Percentiles rank a stretch among this genome's conserved stretches.
Conservation (phyloP, 2,329 filamentous ascomycete genomes). For the Nemania bipapillata region DNA sequence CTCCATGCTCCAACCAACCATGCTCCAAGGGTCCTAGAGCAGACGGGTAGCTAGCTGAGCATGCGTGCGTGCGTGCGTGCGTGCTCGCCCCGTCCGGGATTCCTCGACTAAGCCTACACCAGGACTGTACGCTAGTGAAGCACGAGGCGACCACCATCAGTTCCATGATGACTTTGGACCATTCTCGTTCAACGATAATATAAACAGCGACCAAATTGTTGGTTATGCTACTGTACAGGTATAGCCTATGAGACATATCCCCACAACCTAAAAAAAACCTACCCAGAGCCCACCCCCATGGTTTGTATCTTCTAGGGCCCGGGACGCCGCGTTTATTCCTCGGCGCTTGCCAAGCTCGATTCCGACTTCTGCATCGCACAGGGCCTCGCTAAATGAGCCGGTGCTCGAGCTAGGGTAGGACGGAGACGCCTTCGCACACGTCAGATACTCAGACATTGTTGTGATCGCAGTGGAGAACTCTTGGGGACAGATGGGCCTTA, state of each 20-base stretch:
- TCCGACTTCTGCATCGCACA: conserved; percentile 28
- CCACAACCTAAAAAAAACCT: conserved; percentile 7
- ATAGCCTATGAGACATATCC: conserved; percentile 1
- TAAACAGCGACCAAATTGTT: conserved; percentile 17
- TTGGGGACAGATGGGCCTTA: conserved; percentile 17
- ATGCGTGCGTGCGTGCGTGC: conserved; percentile 27
- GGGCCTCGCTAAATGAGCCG: conserved; percentile 24
- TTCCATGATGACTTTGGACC: not conserved
- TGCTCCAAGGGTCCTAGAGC: conserved; percentile 8
- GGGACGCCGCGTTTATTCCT: conserved; percentile 18
- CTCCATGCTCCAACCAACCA: conserved; percentile 26
- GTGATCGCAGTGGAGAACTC: conserved; percentile 19
- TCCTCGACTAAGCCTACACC: not conserved
- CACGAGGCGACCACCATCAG: conserved; percentile 15
- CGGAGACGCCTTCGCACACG: conserved; percentile 29
- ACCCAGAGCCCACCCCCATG: conserved; percentile 4
- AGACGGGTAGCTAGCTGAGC: conserved; percentile 10
- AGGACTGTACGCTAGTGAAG: conserved; percentile 1
- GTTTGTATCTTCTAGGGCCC: not conserved
- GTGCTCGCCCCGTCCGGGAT: conserved; percentile 24
- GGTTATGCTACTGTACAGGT: not conserved
- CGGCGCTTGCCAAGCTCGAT: conserved; percentile 32
- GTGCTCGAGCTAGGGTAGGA: conserved; percentile 32
- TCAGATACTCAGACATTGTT: conserved; percentile 34
- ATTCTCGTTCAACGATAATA: conserved; percentile 10